Percentiles rank a stretch among this genome's conserved stretches.
Conservation (phyloP, 2,329 filamentous ascomycete species). For the Hymenoscyphus albidus region DNA sequence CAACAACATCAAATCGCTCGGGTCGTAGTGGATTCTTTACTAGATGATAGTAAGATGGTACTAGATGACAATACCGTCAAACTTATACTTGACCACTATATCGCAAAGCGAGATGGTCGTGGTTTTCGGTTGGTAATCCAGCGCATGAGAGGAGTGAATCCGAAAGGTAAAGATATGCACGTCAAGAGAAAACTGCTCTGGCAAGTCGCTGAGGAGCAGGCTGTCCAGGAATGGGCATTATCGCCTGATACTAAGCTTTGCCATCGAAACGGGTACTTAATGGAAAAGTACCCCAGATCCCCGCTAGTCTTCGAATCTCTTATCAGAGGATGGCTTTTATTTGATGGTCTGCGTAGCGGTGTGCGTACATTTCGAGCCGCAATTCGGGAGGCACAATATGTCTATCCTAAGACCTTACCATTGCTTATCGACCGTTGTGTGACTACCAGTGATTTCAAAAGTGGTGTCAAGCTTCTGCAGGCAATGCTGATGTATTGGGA, state of each 20-base stretch:
- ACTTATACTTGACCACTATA: slow-evolving; percentile 34
- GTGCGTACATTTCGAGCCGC: slow-evolving; percentile 27
- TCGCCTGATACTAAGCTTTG: not conserved
- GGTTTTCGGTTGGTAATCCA: slow-evolving; percentile 28
- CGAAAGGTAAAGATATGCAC: slow-evolving; percentile 15
- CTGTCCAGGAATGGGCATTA: slow-evolving; percentile 25
- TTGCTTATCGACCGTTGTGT: slow-evolving; percentile 24
- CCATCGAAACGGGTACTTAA: slow-evolving; percentile 20
- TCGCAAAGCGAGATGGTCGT: slow-evolving; percentile 20
- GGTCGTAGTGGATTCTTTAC: slow-evolving; percentile 49
- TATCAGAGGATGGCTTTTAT: slow-evolving; percentile 26
- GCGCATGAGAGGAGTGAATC: slow-evolving; percentile 26
- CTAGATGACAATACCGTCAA: slow-evolving; percentile 27
- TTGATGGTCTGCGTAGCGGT: slow-evolving; percentile 23
- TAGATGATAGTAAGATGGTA: slow-evolving; percentile 37
- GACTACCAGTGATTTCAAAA: slow-evolving; percentile 21
- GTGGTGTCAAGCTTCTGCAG: slow-evolving; percentile 25
- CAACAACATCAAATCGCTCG: slow-evolving; percentile 49
- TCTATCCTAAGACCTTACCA: slow-evolving; percentile 24
- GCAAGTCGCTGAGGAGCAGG: slow-evolving; percentile 9
- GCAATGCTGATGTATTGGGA: slow-evolving; percentile 26
- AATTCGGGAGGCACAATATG: slow-evolving; percentile 26
- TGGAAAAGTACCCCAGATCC: slow-evolving; percentile 27
- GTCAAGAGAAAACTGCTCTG: slow-evolving; percentile 18
- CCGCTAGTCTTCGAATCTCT: slow-evolving; percentile 29